A percentile compares a stretch with the other conserved stretches of the same genome.
Evolutionary conservation across 768 basidiomycete genomes (phyloP).

Genomic region (Lentinula lateritia): DNA sequence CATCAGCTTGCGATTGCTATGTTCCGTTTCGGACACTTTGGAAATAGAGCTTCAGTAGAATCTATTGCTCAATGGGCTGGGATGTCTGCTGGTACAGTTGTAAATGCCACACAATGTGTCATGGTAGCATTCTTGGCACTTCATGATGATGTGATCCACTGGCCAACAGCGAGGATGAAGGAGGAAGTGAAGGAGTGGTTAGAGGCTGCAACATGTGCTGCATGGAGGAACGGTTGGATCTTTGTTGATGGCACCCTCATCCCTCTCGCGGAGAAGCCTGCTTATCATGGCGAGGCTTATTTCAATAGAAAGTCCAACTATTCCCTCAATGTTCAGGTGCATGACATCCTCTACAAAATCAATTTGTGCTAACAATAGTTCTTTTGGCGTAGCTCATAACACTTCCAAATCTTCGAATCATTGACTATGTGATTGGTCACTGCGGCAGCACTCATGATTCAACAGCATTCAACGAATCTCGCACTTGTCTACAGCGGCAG

Average conservation of each 20-base stretch:
- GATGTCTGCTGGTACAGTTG: constrained; percentile 22
- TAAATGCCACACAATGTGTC: constrained; percentile 17
- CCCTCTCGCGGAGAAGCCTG: constrained; percentile 13
- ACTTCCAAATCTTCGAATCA: constrained; percentile 22
- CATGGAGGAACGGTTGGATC: constrained; percentile 29
- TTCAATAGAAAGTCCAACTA: constrained; percentile 28
- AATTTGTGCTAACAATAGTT: no score
- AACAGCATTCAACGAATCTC: constrained; percentile 23
- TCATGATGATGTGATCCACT: constrained; percentile 24
- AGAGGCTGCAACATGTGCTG: constrained; percentile 22
- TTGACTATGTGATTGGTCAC: constrained; percentile 25
- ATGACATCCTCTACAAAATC: constrained; percentile 2
- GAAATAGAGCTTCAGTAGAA: constrained; percentile 13
- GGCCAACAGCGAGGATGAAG: constrained; percentile 23
- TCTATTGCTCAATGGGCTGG: constrained; percentile 19
- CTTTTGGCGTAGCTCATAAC: constrained; percentile 24
- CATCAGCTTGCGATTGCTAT: constrained; percentile 19
- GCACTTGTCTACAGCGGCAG: constrained; percentile 15
- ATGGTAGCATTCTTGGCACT: constrained; percentile 16
- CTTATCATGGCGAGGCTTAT: constrained; percentile 26
- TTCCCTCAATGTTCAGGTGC: constrained; percentile 30
- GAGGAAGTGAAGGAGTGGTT: constrained; percentile 31
- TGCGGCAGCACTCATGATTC: constrained; percentile 30
- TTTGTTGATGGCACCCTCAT: constrained; percentile 25
- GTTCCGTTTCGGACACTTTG: constrained; percentile 16